Percentiles rank a stretch among this genome's conserved stretches.
These are phyloP conservation scores for Xylaria intraflava DNA, from an alignment of 495 filamentous ascomycete genomes.

Conservation along the genomic window DNA sequence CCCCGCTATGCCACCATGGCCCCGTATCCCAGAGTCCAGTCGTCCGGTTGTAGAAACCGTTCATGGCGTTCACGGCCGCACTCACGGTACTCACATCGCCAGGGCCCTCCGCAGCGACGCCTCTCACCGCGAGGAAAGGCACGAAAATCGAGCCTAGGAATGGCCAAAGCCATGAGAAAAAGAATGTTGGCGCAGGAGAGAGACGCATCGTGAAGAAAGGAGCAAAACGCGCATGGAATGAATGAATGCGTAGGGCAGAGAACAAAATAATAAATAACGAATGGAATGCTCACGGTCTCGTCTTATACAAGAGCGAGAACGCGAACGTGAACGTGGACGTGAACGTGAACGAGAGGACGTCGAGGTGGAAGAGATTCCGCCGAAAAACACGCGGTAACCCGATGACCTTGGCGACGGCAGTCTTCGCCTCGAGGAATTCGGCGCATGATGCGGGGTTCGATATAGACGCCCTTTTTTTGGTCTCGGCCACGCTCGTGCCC, in stretches of 20 bases:
- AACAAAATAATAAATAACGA: not conserved
- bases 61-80: slow-evolving; percentile 35
- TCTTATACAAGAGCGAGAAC: slow-evolving; percentile 1
- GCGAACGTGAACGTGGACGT: too few species aligned
- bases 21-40: slow-evolving; percentile 32
- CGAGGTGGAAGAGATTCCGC: too few species aligned
- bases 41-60: slow-evolving; percentile 28
- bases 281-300: not conserved
- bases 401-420: too few species aligned
- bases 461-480: not conserved
- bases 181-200: not conserved
- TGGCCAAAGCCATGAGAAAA: not conserved
- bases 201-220: not conserved
- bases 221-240: not conserved
- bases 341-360: not conserved
- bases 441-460: not conserved
- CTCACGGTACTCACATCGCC: slow-evolving; percentile 8
- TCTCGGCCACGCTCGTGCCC: not conserved
- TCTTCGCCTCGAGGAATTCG: not conserved
- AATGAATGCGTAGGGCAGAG: not conserved
- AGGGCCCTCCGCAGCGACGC: not conserved
- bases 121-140: not conserved
- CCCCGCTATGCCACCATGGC: slow-evolving; percentile 39
- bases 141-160: not conserved
- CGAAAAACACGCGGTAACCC: too few species aligned